Conservation (phyloP, 345 rosid species). For the Pseudoturritis turrita region DNA sequence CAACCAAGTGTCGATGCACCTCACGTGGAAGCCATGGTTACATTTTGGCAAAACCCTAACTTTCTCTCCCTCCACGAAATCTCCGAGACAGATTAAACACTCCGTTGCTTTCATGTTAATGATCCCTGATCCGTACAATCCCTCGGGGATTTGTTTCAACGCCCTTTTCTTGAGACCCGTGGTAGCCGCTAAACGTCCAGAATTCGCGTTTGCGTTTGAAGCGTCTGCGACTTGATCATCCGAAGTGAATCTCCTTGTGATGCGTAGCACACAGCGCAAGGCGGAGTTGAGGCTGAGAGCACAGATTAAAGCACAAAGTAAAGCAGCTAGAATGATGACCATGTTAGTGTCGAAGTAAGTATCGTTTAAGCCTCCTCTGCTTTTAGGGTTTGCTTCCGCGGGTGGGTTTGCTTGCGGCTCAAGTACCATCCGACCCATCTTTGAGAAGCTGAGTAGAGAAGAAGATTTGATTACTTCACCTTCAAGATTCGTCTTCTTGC, state of each 20-base stretch:
- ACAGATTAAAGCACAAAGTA: conserved; percentile 62
- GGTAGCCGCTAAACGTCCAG: conserved; percentile 26
- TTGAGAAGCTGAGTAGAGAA: conserved; percentile 4
- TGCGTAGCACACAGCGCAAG: conserved; percentile 51
- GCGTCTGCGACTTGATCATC: conserved; percentile 18
- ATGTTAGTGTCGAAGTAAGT: conserved; percentile 65
- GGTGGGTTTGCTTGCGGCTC: conserved; percentile 18
- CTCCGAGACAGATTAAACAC: conserved; percentile 71
- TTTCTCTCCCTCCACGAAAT: conserved; percentile 60
- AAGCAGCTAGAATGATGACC: conserved; percentile 68
- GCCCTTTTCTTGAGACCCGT: conserved; percentile 51
- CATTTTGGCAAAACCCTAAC: conserved; percentile 68
- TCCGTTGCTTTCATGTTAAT: conserved; percentile 47
- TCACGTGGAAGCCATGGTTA: conserved; percentile 68
- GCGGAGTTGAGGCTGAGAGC: conserved; percentile 65
- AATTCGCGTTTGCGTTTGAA: conserved; percentile 30
- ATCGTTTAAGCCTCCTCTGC: conserved; percentile 10
- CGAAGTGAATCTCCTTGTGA: conserved; percentile 45
- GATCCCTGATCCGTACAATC: conserved; percentile 35
- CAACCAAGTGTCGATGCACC: conserved; percentile 67
- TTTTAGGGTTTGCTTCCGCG: conserved; percentile 11
- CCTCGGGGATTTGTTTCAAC: conserved; percentile 55
- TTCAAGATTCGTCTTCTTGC: conserved; percentile 10
- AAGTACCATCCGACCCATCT: conserved; percentile 29
- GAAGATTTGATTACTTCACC: background rate